These are phyloP conservation scores for Ophioceras dolichostomum DNA, from an alignment of 2,329 filamentous ascomycete species.

Conservation along the genomic window DNA sequence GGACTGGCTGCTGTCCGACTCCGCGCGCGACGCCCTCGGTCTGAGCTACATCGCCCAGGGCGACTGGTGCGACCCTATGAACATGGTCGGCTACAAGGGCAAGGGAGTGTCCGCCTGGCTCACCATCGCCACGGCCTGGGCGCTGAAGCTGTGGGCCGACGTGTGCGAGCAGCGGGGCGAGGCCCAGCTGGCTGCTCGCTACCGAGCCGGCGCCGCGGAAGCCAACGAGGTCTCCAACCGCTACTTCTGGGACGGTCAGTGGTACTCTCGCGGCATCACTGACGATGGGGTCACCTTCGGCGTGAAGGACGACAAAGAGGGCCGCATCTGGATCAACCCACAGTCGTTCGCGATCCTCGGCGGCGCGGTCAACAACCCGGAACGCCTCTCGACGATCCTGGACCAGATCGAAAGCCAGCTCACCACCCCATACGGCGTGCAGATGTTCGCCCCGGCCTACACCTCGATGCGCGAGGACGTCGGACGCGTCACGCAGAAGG, in stretches of 20 bases:
- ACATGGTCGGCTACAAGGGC: constrained; percentile 49
- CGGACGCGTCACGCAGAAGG: constrained; percentile 46
- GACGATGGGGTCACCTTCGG: constrained; percentile 41
- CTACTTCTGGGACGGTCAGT: constrained; percentile 42
- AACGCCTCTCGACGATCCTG: constrained; percentile 29
- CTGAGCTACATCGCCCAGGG: constrained; percentile 46
- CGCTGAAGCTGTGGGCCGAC: constrained; percentile 38
- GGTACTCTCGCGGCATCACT: constrained; percentile 45
- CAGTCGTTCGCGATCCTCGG: constrained; percentile 43
- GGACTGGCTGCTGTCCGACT: constrained; percentile 35
- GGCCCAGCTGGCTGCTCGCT: constrained; percentile 27
- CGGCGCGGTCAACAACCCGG: constrained; percentile 26
- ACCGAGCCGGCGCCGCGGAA: constrained; percentile 27
- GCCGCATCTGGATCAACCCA: constrained; percentile 45
- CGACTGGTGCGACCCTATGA: constrained; percentile 50
- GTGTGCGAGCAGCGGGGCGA: constrained; percentile 32
- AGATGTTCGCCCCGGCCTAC: constrained; percentile 44
- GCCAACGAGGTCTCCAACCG: constrained; percentile 37
- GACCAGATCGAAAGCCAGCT: constrained; percentile 37
- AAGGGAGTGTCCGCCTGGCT: constrained; percentile 46
- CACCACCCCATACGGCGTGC: constrained; percentile 37
- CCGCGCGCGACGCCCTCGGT: constrained; percentile 36
- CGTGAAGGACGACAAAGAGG: constrained; percentile 34
- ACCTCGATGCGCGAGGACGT: constrained; percentile 44
- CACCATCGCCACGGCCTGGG: constrained; percentile 40